Evolutionary conservation across 805 yeast genomes (phyloP).

Genomic region (Kodamaea kakaduensis): DNA sequence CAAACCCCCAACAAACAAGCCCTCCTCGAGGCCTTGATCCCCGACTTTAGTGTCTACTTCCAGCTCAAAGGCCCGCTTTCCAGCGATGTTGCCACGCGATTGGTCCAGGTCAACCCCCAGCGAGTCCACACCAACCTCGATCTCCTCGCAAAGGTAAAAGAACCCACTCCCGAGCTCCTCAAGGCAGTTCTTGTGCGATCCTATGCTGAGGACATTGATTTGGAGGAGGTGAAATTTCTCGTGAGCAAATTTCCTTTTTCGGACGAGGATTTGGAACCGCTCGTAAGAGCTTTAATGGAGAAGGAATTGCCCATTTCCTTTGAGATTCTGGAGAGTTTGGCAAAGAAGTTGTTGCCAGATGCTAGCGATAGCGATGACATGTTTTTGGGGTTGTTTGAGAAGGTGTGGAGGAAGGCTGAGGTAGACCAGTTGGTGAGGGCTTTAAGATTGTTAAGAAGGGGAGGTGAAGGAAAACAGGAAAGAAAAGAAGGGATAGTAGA

Average conservation of each 20-base stretch:
- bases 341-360: constrained; percentile 8
- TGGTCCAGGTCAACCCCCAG: constrained; percentile 48
- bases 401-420: constrained; percentile 4
- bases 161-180: background rate
- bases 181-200: background rate
- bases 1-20: constrained; percentile 6
- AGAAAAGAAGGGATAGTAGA: background rate
- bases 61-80: constrained; percentile 2
- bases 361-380: background rate
- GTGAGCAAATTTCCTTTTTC: background rate
- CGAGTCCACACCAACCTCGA: constrained; percentile 50
- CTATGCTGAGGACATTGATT: background rate
- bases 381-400: constrained; percentile 5
- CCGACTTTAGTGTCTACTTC: constrained; percentile 13
- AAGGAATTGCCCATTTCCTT: constrained; percentile 1
- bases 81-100: constrained; percentile 11
- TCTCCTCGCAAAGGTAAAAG: background rate
- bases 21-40: constrained; percentile 10
- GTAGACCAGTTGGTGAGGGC: constrained; percentile 5
- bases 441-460: constrained; percentile 1
- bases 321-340: constrained; percentile 3
- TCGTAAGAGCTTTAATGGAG: constrained; percentile 1
- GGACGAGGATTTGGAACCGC: background rate
- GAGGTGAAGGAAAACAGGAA: background rate
- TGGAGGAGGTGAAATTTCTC: constrained; percentile 1